Base-by-base conservation (phyloP, 306 rosid genomes). In the Vigna mungo region DNA sequence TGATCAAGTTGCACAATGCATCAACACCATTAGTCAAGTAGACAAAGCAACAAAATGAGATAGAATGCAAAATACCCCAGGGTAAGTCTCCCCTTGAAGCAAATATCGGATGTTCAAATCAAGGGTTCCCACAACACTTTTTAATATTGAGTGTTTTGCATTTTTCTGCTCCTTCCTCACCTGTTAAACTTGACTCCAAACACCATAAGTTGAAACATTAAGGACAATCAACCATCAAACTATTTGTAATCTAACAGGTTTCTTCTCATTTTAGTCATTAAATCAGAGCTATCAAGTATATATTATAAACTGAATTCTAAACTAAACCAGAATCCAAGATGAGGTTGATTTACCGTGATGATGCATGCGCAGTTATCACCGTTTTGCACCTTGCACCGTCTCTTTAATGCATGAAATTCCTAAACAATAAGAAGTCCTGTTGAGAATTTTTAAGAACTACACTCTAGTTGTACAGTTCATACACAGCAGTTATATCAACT, bases 61-160 rank as follows among this genome's bases (percentile, higher is more conserved):
- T 49, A 71, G 71, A 72, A 56, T 37, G 63, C 23, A 52, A 15
- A 47, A 27, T 88, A 94, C 98, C 96, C 97, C 93, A 1, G 98
- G 98, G 86, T 86, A 90, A 55, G 89, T 92, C 89, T 94, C 98
- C 77, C 98, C 98, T 52, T 84, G 90, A 78, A 89, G 82, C 87
- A 92, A 68, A 83, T 86, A 80, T 56, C 84, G 88, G 68, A 85
- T 76, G 85, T 86, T 86, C 90, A 94, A 78, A 84, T 94, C 98
- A 48, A 94, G 97, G 64, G 97, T 94, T 85, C 96, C 98, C 60
- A 92, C 96, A 8, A 92, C 87, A 85, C 93, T 89, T 83, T 88
- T 92, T 68, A 94, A 20, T 62, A 89, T 77, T 0, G 88, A 80
- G 34, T 83, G 82, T 76, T 94, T 90, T 81, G 74, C 83, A 76